phyloP scores from a whole-genome alignment of 2,329 filamentous ascomycete genomes.

The Lomentospora prolificans region DNA sequence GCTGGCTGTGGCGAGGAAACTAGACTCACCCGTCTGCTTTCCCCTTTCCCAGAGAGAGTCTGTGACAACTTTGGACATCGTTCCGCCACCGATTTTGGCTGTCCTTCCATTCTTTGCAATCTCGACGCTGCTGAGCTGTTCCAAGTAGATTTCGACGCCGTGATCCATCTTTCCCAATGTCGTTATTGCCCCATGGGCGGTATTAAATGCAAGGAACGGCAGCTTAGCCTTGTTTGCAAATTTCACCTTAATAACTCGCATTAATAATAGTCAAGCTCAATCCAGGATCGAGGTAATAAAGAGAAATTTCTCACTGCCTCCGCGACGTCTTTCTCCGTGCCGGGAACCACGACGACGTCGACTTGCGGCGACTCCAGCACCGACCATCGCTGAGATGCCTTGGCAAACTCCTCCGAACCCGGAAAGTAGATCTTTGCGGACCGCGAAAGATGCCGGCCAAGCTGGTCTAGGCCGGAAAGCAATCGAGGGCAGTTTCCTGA shows the following conservation, averaged over 20 bases:
- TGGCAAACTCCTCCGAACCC: slow-evolving; percentile 27
- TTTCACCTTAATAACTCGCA: slow-evolving; percentile 17
- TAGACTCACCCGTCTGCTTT: slow-evolving; percentile 36
- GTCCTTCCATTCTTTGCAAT: slow-evolving; percentile 32
- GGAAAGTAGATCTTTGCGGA: slow-evolving; percentile 31
- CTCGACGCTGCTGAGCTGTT: slow-evolving; percentile 30
- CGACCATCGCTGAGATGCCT: slow-evolving; percentile 35
- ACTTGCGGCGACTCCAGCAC: slow-evolving; percentile 29
- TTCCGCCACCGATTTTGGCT: slow-evolving; percentile 38
- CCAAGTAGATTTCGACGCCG: slow-evolving; percentile 40
- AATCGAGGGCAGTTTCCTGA: too few species aligned
- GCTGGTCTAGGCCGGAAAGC: too few species aligned
- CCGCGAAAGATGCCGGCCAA: slow-evolving; percentile 24
- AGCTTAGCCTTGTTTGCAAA: slow-evolving; percentile 35
- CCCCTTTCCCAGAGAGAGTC: slow-evolving; percentile 38
- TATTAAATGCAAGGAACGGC: slow-evolving; percentile 43
- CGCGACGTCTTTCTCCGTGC: slow-evolving; percentile 36
- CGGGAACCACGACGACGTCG: slow-evolving; percentile 36
- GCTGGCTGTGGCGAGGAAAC: too few species aligned
- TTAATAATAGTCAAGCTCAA: background rate
- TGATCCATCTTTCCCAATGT: slow-evolving; percentile 36
- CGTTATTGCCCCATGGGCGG: slow-evolving; percentile 39
- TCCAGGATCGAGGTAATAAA: background rate
- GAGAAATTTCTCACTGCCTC: slow-evolving; percentile 37
- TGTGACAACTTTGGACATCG: slow-evolving; percentile 32